These are phyloP conservation scores for Penicillium thymicola DNA, from an alignment of 2,329 filamentous ascomycete genomes.

Conservation along the genomic window DNA sequence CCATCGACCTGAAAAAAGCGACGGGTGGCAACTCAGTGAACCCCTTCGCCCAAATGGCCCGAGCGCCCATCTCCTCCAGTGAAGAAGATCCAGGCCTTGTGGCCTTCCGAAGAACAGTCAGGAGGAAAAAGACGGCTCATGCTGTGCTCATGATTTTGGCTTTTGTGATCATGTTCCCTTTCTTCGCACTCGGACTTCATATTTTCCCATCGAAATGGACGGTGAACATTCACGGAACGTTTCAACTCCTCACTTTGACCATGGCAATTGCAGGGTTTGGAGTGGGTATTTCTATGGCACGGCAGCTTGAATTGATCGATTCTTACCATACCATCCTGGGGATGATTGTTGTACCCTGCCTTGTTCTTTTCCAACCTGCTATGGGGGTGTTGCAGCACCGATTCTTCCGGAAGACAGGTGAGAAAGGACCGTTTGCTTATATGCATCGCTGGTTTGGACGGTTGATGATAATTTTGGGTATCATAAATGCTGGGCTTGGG, in stretches of 20 bases:
- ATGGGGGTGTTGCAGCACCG: constrained; percentile 53
- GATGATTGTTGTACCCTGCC: constrained; percentile 47
- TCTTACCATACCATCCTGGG: constrained; percentile 54
- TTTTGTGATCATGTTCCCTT: constrained; percentile 43
- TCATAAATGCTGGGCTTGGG: constrained; percentile 58
- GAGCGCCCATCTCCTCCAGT: not conserved
- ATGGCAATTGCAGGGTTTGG: constrained; percentile 50
- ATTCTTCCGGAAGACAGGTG: constrained; percentile 47
- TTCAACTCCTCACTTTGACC: constrained; percentile 50
- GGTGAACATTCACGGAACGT: constrained; percentile 43
- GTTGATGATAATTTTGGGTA: constrained; percentile 49
- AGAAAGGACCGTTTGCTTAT: constrained; percentile 48
- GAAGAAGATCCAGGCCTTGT: constrained; percentile 3
- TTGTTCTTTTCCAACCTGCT: constrained; percentile 57
- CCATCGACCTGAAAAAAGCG: constrained; percentile 23
- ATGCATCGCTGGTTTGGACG: constrained; percentile 57
- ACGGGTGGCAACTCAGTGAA: constrained; percentile 19
- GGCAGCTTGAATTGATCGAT: constrained; percentile 35
- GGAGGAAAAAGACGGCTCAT: constrained; percentile 23
- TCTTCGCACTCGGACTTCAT: constrained; percentile 34
- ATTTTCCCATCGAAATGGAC: constrained; percentile 40
- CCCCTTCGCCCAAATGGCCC: constrained; percentile 16
- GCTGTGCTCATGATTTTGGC: constrained; percentile 38
- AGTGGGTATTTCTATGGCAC: constrained; percentile 51
- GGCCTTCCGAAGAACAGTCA: constrained; percentile 5